Evolutionary conservation across 768 basidiomycete genomes (phyloP).

Genomic region (Vararia minispora): DNA sequence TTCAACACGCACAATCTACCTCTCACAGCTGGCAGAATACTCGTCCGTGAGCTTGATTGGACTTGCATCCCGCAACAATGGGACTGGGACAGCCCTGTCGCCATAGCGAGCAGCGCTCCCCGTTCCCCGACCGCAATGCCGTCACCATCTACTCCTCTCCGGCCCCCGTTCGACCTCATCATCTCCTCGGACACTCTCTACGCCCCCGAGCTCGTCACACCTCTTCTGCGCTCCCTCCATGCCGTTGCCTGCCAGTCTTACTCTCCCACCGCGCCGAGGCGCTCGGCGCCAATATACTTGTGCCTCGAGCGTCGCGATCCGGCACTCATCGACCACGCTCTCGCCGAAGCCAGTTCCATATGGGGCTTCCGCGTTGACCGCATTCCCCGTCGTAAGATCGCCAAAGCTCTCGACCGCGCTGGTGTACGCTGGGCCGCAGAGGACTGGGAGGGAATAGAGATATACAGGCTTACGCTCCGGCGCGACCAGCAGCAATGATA

Average conservation of each 20-base stretch:
- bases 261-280: conserved; percentile 17
- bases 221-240: conserved; percentile 60
- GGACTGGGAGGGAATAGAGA: conserved; percentile 77
- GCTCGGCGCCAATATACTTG: conserved; percentile 41
- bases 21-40: conserved; percentile 32
- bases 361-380: conserved; percentile 52
- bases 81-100: conserved; percentile 37
- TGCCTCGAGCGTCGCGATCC: conserved; percentile 77
- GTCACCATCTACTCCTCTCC: conserved; percentile 17
- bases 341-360: conserved; percentile 39
- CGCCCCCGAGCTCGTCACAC: conserved; percentile 42
- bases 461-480: conserved; percentile 43
- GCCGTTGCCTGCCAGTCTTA: conserved; percentile 33
- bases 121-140: conserved; percentile 1
- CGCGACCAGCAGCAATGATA: too few species aligned
- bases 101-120: conserved; percentile 22
- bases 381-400: conserved; percentile 46
- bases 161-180: conserved; percentile 65
- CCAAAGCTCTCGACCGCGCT: conserved; percentile 46
- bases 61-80: conserved; percentile 40
- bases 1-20: conserved; percentile 28
- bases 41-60: conserved; percentile 67
- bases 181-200: conserved; percentile 82
- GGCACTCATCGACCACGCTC: conserved; percentile 41
- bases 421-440: conserved; percentile 48